Evolutionary conservation across 768 basidiomycete genomes (phyloP), one percentile per base, ranked within the genome.

Genomic region (Symmetrospora coprosmae): DNA sequence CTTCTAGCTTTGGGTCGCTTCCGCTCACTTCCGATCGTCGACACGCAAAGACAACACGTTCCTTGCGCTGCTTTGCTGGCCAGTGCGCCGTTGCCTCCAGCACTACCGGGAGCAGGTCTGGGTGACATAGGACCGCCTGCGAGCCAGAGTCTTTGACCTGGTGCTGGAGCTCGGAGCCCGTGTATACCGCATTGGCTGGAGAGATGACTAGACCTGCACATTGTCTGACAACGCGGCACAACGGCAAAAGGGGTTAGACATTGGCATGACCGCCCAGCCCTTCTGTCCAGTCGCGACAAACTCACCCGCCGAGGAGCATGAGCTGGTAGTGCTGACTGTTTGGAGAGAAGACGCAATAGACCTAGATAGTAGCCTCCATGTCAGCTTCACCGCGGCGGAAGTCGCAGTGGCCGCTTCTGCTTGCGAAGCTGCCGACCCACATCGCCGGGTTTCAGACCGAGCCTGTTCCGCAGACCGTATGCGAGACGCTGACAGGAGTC

Each of bases 131-230:
- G 25, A 88, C 70, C 19, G 83, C 64, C 48, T 76, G 75, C 0
- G 88, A 83, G 2, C 77, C 72, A 51, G 82, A 82, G 67, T 90
- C 81, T 13, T 64, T 72, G 61, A 84, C 82, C 69, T 91, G 88
- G 71, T 81, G 80, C 0, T 75, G 76, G 0, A 90, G 77, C 68
- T 91, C 88, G 7, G 73, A 68, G 2, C 81, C 70, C 3, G 81
- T 83, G 67, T 86, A 89, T 0, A 40, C 83, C 0, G 86, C 82
- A 40, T 73, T 73, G 13, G 68, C 67, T 1, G 67, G 72, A 1
- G 66, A 61, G 33, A 66, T 58, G 16, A 69, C 64, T 28, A 62
- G 1, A 1, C 66, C 66, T 4, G 61, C 66, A 37, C 66, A 66
- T 28, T 66, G 66, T 0, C 40, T 49, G 1, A 60, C 63, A 23